phyloP scores from a whole-genome alignment of 208 protist genomes.

The Tritrichomonas musculus region DNA sequence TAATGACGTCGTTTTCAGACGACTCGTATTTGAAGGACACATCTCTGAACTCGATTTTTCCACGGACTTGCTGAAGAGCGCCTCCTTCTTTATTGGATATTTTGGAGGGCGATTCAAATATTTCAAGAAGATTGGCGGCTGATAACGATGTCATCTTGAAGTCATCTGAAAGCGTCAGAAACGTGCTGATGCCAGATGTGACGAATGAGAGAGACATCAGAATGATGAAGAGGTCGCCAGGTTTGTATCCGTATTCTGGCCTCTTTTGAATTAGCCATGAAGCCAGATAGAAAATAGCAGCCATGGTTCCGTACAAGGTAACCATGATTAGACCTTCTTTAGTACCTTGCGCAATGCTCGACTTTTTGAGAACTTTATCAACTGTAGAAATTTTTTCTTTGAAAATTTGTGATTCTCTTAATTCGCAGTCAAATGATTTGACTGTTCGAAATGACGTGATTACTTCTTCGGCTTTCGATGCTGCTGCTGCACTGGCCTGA shows the following conservation, averaged over 20 bases:
- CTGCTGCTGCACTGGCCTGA: neutral
- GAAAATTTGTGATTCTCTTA: neutral
- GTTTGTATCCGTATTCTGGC: neutral
- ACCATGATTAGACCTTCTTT: neutral
- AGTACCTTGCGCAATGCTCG: neutral
- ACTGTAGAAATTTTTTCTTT: neutral
- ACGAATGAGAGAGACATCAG: neutral
- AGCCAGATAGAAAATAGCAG: neutral
- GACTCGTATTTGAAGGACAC: neutral
- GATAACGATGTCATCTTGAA: neutral
- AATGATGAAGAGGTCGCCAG: neutral
- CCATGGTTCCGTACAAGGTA: neutral
- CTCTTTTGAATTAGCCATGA: neutral
- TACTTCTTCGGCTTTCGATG: constrained; percentile 21
- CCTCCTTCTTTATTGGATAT: neutral
- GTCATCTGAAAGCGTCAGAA: neutral
- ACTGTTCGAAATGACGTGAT: constrained; percentile 16
- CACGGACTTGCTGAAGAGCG: neutral
- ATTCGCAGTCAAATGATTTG: neutral
- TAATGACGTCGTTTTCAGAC: constrained; percentile 4
- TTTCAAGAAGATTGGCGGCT: neutral
- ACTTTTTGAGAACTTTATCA: neutral
- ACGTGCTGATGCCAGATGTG: neutral
- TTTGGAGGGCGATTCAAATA: neutral
- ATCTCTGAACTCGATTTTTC: constrained; percentile 26